Conservation (phyloP, 257 asterid genomes). For the Marsdenia floribunda region DNA sequence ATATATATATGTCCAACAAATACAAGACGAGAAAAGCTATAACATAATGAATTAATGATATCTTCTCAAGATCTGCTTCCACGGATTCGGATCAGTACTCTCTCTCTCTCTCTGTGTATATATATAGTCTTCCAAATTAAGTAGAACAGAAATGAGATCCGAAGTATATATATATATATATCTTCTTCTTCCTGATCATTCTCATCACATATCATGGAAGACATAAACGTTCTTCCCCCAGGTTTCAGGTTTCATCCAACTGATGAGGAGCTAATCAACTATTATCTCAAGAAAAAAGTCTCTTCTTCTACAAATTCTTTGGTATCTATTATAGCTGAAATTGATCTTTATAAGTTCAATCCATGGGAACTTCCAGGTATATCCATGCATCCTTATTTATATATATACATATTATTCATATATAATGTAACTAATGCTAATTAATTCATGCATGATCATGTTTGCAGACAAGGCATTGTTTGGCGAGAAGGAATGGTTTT, state of each 20-base stretch:
- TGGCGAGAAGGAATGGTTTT: constrained; percentile 36
- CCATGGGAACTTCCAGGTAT: constrained; percentile 44
- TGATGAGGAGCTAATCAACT: constrained; percentile 36
- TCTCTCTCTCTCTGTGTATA: not conserved
- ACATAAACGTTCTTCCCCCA: constrained; percentile 27
- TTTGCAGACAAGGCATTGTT: constrained; percentile 20
- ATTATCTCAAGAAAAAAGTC: constrained; percentile 25
- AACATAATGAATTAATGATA: not conserved
- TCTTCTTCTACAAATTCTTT: constrained; percentile 13
- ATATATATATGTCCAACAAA: not conserved
- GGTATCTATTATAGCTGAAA: constrained; percentile 27
- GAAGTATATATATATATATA: not conserved
- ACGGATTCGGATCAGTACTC: not conserved
- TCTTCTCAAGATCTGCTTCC: constrained; percentile 1
- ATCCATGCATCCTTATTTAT: too few relatives aligned
- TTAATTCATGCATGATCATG: too few relatives aligned
- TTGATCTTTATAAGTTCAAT: constrained; percentile 35
- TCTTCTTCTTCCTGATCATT: not conserved
- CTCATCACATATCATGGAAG: constrained; percentile 9
- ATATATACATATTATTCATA: too few relatives aligned
- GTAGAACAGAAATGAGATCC: not conserved
- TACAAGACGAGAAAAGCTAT: not conserved
- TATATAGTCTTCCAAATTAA: not conserved
- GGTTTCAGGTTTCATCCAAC: constrained; percentile 42
- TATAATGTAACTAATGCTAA: too few relatives aligned